Evolutionary conservation across 2,329 filamentous ascomycete species (phyloP), one percentile per base, ranked within the genome.

Genomic region (Phialophora chinensis): DNA sequence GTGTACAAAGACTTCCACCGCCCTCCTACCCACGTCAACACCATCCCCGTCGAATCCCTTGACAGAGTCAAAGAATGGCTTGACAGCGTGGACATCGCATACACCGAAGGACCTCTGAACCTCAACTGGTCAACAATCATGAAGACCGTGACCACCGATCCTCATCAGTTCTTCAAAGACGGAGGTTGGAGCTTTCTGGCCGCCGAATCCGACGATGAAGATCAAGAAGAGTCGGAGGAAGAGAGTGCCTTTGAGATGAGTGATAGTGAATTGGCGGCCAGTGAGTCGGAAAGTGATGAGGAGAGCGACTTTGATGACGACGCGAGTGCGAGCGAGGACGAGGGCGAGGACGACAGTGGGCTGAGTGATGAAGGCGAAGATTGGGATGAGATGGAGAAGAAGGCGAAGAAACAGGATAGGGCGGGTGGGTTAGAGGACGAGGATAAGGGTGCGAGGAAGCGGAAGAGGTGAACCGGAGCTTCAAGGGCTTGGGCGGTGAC

Each of bases 71-170:
- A 98, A 80, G 96, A 99, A 76, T 99, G 95, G 89, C 87, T 99
- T 10, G 94, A 99, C 79, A 93, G 90, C 1, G 93, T 95, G 56
- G 94, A 99, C 75, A 96, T 99, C 75, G 90, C 95, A 20, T 98
- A 90, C 82, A 91, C 88, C 12, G 96, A 99, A 79, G 95, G 95
- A 65, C 95, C 94, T 1, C 88, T 99, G 72, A 99, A 99, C 82
- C 85, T 99, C 65, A 98, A 98, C 84, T 99, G 95, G 95, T 91
- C 91, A 11, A 97, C 93, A 17, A 99, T 99, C 76, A 99, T 99
- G 93, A 99, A 99, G 85, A 99, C 95, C 0, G 93, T 99, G 29
- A 94, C 91, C 23, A 89, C 91, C 42, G 93, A 99, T 50, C 92
- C 95, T 1, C 94, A 99, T 77, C 88, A 90, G 73, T 99, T 99